Evolutionary conservation across 192 early-diverging fungal species (phyloP).

Genomic region (Physocladia obscura): DNA sequence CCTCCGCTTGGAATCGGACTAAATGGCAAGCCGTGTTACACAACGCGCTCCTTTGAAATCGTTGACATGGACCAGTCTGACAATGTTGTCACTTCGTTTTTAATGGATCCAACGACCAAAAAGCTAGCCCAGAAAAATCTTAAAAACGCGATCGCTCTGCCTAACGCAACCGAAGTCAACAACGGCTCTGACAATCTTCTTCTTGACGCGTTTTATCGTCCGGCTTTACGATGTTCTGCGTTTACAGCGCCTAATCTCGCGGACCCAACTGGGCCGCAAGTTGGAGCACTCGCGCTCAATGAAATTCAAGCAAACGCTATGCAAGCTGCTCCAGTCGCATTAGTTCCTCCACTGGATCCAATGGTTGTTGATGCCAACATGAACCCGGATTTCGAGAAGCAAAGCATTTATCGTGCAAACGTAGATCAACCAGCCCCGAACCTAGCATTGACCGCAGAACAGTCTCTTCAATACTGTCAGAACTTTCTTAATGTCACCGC

Average conservation of each 20-base stretch:
- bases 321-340: not conserved
- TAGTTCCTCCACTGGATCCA: slow-evolving; percentile 18
- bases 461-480: slow-evolving; percentile 1
- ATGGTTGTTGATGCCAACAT: slow-evolving; percentile 7
- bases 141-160: not conserved
- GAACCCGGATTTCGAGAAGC: not conserved
- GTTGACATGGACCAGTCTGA: slow-evolving; percentile 24
- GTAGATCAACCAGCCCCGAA: too few species aligned
- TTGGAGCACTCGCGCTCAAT: slow-evolving; percentile 8
- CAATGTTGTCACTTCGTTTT: slow-evolving; percentile 21
- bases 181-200: slow-evolving; percentile 29
- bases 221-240: slow-evolving; percentile 11
- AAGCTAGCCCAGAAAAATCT: slow-evolving; percentile 20
- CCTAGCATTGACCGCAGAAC: not conserved
- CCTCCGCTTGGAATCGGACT: slow-evolving; percentile 36
- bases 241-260: slow-evolving; percentile 20
- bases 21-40: slow-evolving; percentile 37
- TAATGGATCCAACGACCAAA: not conserved
- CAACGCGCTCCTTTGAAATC: slow-evolving; percentile 34
- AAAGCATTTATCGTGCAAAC: too few species aligned
- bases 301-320: slow-evolving; percentile 16
- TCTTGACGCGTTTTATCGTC: slow-evolving; percentile 10
- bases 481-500: slow-evolving; percentile 15
- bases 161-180: slow-evolving; percentile 7
- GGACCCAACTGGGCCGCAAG: not conserved